phyloP scores from a whole-genome alignment of 345 rosid species.

The Aurinia saxatilis region DNA sequence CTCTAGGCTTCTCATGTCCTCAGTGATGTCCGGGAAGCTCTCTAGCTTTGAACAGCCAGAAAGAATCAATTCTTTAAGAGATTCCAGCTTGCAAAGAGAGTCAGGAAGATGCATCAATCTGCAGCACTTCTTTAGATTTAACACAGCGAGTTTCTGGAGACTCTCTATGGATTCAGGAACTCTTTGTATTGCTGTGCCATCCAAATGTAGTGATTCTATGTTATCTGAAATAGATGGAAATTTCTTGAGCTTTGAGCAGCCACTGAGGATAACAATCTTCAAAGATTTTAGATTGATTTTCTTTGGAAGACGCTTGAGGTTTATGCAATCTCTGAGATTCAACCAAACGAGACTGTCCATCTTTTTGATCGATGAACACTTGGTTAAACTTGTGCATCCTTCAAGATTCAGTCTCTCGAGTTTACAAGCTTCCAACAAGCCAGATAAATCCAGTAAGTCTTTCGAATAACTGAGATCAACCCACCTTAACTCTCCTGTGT shows the following conservation, averaged over 20 bases:
- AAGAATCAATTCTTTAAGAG: slow-evolving; percentile 14
- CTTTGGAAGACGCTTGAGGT: slow-evolving; percentile 19
- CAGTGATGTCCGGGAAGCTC: slow-evolving; percentile 5
- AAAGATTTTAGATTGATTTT: background rate
- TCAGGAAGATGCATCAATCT: slow-evolving; percentile 11
- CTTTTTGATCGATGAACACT: background rate
- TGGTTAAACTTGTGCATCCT: slow-evolving; percentile 18
- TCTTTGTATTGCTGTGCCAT: slow-evolving; percentile 13
- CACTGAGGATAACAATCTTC: slow-evolving; percentile 14
- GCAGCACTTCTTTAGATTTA: slow-evolving; percentile 16
- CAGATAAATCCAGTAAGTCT: slow-evolving; percentile 16
- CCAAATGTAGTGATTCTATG: slow-evolving; percentile 11
- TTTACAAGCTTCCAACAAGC: slow-evolving; percentile 19
- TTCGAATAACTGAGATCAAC: slow-evolving; percentile 20
- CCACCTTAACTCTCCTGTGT: slow-evolving; percentile 16
- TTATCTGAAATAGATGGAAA: slow-evolving; percentile 22
- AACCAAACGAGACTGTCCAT: slow-evolving; percentile 17
- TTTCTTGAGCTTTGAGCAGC: slow-evolving; percentile 19
- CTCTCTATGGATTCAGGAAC: slow-evolving; percentile 13
- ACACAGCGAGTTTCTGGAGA: background rate
- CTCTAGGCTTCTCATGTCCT: slow-evolving; percentile 27
- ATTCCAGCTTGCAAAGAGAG: slow-evolving; percentile 18
- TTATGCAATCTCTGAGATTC: slow-evolving; percentile 20
- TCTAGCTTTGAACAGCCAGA: slow-evolving; percentile 16
- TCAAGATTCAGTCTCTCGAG: slow-evolving; percentile 21